Evolutionary conservation across 805 yeast species (phyloP), one percentile per base, ranked within the genome.

Genomic region (Yamadazyma kitorensis): DNA sequence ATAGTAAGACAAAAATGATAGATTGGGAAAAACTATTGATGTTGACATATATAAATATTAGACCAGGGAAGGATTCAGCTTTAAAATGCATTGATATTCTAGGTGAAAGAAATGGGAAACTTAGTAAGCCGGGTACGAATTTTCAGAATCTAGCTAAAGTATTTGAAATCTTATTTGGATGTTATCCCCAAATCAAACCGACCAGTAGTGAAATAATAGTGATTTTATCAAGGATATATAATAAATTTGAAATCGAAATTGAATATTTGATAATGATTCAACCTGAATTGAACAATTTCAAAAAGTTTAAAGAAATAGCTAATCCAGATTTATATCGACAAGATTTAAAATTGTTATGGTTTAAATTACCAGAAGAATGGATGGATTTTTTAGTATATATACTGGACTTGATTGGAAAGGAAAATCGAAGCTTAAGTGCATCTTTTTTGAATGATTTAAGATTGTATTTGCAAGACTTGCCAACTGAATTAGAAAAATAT

Each of bases 1-100:
- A 27, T 17, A 12, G 10, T 16, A 13, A 7, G 12, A 14, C 18
- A 11, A 12, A 22, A 14, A 22, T 26, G 5, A 29, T 34, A 4
- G 28, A 32, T 17, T 40, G 45, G 45, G 45, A 41, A 4, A 13
- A 3, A 15, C 13, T 37, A 7, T 19, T 41, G 12, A 12, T 35
- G 14, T 18, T 13, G 1, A 29, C 19, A 7, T 41, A 37, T 18
- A 12, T 20, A n/a, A 5, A 19, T 6, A 29, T n/a, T n/a, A n/a
- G n/a, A n/a, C n/a, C n/a, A n/a, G n/a, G n/a, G n/a, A n/a, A n/a
- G n/a, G n/a, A n/a, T n/a, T n/a, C n/a, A n/a, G n/a, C 36, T 4
- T n/a, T 33, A 14, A 31, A 24, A 6, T 35, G 26, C 17, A 22
- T 41, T 17, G 43, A 27, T 3, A 16, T 26, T 14, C 16, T 29